A percentile compares a stretch with the other conserved stretches of the same genome.
Conservation (phyloP, 768 basidiomycete genomes). For the Kwoniella dendrophila region DNA sequence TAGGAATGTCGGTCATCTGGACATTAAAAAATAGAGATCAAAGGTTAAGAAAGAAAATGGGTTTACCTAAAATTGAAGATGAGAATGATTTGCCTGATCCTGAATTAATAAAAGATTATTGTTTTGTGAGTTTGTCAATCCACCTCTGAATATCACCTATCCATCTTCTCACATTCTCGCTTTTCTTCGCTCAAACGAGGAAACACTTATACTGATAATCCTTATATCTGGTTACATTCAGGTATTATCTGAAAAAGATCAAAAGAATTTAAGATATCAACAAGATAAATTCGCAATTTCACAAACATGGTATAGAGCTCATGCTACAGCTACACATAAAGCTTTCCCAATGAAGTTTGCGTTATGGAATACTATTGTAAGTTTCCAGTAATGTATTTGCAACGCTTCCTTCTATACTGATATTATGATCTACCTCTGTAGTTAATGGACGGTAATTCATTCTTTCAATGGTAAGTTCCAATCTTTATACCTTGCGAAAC, state of each 20-base stretch:
- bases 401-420: too few species aligned
- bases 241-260: constrained; percentile 52
- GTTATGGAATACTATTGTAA: constrained; percentile 67
- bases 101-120: constrained; percentile 47
- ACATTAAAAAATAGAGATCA: constrained; percentile 67
- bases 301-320: constrained; percentile 79
- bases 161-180: too few species aligned
- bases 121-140: constrained; percentile 52
- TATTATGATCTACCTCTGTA: too few species aligned
- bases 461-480: constrained; percentile 70
- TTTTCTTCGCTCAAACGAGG: too few species aligned
- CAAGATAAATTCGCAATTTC: constrained; percentile 53
- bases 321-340: constrained; percentile 73
- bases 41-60: constrained; percentile 65
- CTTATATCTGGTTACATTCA: not conserved
- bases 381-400: not conserved
- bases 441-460: constrained; percentile 64
- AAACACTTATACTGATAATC: not conserved
- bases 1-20: constrained; percentile 76
- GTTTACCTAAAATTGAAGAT: constrained; percentile 71
- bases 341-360: constrained; percentile 60
- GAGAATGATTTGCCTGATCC: constrained; percentile 82
- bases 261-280: constrained; percentile 48
- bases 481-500: not conserved
- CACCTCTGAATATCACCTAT: too few species aligned